Percentiles rank a stretch among this genome's conserved stretches.
Evolutionary conservation across 2,329 filamentous ascomycete species (phyloP).

Genomic region (Monilinia fructigena): DNA sequence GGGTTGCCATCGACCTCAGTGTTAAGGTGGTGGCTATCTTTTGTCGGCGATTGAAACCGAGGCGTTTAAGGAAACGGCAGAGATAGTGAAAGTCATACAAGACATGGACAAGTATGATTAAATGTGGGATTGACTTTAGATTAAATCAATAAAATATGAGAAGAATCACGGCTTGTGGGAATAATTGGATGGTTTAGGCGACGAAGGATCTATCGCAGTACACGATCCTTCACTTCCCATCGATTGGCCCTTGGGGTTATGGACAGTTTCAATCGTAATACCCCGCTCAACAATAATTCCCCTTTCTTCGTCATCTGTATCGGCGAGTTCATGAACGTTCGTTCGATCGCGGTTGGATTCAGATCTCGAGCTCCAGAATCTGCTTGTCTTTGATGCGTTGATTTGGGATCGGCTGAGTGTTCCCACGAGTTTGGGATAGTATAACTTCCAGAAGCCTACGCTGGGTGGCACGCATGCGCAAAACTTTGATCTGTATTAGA

Average conservation of each 20-base stretch:
- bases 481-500: neutral
- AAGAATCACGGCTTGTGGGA: neutral
- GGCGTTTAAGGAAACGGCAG: too few relatives aligned
- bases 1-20: too few relatives aligned
- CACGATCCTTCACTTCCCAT: neutral
- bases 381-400: neutral
- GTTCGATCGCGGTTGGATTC: neutral
- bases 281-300: neutral
- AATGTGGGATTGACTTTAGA: neutral
- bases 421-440: neutral
- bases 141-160: neutral
- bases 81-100: neutral
- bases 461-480: constrained; percentile 6
- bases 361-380: neutral
- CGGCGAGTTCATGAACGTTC: neutral
- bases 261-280: neutral
- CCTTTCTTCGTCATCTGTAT: neutral
- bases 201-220: neutral
- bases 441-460: constrained; percentile 7
- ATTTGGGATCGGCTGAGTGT: neutral
- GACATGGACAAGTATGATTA: neutral
- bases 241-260: neutral
- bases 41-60: too few relatives aligned
- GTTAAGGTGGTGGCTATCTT: too few relatives aligned
- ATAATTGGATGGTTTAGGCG: neutral